These are phyloP conservation scores for Pestalotiopsis sp. DNA, from an alignment of 2,329 filamentous ascomycete species.

Conservation along the genomic window DNA sequence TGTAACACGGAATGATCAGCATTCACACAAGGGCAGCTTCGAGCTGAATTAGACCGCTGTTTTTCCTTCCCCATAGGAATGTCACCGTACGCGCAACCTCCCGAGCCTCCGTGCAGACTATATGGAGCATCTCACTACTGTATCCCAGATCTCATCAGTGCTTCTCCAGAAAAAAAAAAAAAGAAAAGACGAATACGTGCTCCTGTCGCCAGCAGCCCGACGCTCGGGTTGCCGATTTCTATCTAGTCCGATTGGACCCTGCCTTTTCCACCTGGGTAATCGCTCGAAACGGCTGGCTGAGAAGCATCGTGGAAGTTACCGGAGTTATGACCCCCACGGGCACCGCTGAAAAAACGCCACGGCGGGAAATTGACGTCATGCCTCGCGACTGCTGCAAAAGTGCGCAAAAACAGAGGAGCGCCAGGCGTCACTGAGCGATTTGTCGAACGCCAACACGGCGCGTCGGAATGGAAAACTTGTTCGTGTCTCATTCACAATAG, in stretches of 20 bases:
- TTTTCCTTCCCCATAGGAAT: neutral
- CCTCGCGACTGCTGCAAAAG: neutral
- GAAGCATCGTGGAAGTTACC: neutral
- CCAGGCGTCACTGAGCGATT: neutral
- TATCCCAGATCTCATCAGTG: neutral
- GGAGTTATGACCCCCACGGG: neutral
- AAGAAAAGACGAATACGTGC: neutral
- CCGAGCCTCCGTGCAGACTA: neutral
- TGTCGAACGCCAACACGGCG: neutral
- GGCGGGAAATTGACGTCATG: neutral
- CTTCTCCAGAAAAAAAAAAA: neutral
- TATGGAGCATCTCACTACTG: neutral
- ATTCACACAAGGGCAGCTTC: neutral
- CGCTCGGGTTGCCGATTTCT: neutral
- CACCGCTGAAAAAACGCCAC: neutral
- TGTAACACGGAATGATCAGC: slow-evolving; percentile 6
- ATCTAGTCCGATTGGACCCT: neutral
- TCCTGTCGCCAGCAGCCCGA: neutral
- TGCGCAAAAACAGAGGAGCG: neutral
- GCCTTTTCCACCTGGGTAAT: neutral
- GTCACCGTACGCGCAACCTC: neutral
- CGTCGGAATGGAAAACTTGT: neutral
- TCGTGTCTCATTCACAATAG: neutral
- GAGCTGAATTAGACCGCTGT: neutral
- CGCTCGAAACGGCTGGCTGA: neutral